phyloP scores from a whole-genome alignment of 371 early-diverging fungal genomes.

The Apophysomyces trapeziformis region DNA sequence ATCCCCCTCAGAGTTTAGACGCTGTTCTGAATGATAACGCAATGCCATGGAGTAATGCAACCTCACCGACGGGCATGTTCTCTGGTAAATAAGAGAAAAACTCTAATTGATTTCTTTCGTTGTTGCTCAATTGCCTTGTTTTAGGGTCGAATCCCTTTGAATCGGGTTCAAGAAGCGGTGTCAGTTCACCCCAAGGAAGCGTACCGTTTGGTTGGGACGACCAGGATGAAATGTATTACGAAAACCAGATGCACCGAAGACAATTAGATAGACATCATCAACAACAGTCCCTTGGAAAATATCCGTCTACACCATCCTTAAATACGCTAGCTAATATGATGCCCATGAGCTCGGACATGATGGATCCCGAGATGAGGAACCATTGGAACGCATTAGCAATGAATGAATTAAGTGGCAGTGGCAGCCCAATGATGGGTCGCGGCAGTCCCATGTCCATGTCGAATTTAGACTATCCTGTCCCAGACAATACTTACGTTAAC shows the following conservation, averaged over 20 bases:
- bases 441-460: slow-evolving; percentile 6
- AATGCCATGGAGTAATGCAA: slow-evolving; percentile 27
- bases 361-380: slow-evolving; percentile 5
- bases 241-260: slow-evolving; percentile 13
- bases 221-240: slow-evolving; percentile 18
- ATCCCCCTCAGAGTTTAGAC: slow-evolving; percentile 33
- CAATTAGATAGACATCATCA: neutral
- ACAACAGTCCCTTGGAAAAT: slow-evolving; percentile 22
- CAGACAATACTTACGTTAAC: neutral
- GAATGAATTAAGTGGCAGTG: slow-evolving; percentile 3
- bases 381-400: slow-evolving; percentile 5
- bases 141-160: slow-evolving; percentile 19
- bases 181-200: slow-evolving; percentile 14
- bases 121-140: neutral
- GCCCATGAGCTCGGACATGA: slow-evolving; percentile 13
- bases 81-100: slow-evolving; percentile 5
- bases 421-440: slow-evolving; percentile 1
- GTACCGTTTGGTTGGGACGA: slow-evolving; percentile 22
- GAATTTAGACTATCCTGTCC: slow-evolving; percentile 12
- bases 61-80: slow-evolving; percentile 22
- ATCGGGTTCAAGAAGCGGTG: slow-evolving; percentile 14
- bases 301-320: slow-evolving; percentile 21
- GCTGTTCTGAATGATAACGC: slow-evolving; percentile 34
- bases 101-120: too few relatives aligned
- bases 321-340: slow-evolving; percentile 13